phyloP scores from a whole-genome alignment of 192 early-diverging fungal genomes.

The Backusella liffmaniae region DNA sequence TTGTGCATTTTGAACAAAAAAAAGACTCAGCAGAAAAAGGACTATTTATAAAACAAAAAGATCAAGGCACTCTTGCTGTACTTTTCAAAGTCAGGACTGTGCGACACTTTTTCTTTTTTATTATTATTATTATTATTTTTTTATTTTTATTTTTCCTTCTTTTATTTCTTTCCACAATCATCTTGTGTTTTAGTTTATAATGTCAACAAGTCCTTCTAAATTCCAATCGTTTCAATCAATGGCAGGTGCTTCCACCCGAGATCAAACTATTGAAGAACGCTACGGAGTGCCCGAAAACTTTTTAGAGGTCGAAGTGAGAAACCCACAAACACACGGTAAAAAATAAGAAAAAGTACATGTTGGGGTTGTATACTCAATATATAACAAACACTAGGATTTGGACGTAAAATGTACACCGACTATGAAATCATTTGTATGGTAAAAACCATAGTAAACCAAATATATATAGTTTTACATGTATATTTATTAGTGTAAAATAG shows the following conservation, averaged over 20 bases:
- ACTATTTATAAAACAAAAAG: too few species aligned
- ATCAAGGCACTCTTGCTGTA: too few species aligned
- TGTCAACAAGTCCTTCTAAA: neutral
- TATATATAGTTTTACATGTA: too few species aligned
- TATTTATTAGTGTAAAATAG: constrained; percentile 30
- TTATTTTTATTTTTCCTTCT: too few species aligned
- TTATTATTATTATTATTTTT: too few species aligned
- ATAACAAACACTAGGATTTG: constrained; percentile 43
- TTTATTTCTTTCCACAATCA: too few species aligned
- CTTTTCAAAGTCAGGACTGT: too few species aligned
- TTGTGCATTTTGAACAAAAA: too few species aligned
- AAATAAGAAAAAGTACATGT: neutral
- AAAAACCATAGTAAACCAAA: neutral
- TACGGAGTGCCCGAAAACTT: constrained; percentile 98
- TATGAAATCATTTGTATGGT: constrained; percentile 94
- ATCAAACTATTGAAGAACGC: constrained; percentile 58
- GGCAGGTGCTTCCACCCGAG: constrained; percentile 37
- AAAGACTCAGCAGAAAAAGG: too few species aligned
- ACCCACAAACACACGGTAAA: constrained; percentile 82
- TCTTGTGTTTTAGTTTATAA: neutral
- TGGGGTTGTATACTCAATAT: too few species aligned
- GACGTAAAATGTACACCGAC: constrained; percentile 88
- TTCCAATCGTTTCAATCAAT: constrained; percentile 29
- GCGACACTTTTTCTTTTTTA: too few species aligned
- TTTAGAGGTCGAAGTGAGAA: constrained; percentile 90